A percentile compares a stretch with the other conserved stretches of the same genome.
These are phyloP conservation scores for Fomitiporia mediterranea DNA, from an alignment of 1,284 basidiomycete species.

Conservation along the genomic window DNA sequence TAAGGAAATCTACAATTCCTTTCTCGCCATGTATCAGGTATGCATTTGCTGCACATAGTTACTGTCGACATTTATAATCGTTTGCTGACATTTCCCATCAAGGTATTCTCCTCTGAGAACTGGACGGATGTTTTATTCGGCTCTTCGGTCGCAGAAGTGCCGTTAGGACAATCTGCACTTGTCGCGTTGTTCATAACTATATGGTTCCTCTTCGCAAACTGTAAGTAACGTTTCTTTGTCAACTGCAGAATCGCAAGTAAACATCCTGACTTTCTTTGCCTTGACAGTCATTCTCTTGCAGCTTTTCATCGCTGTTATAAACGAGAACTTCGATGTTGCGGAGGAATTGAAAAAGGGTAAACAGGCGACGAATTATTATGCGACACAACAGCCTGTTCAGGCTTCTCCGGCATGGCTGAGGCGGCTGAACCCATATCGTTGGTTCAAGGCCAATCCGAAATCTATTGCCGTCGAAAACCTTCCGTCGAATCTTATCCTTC, in stretches of 20 bases:
- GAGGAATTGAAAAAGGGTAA: constrained; percentile 86
- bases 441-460: constrained; percentile 71
- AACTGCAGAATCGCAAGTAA: background rate
- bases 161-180: constrained; percentile 70
- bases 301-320: constrained; percentile 98
- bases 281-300: constrained; percentile 85
- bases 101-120: constrained; percentile 93
- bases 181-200: constrained; percentile 72
- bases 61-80: background rate
- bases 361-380: constrained; percentile 72
- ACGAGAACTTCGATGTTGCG: constrained; percentile 93
- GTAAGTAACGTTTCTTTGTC: constrained; percentile 44
- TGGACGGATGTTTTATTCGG: constrained; percentile 86
- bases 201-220: constrained; percentile 94
- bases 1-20: constrained; percentile 85
- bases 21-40: constrained; percentile 79
- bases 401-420: constrained; percentile 67
- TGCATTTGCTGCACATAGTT: constrained; percentile 11
- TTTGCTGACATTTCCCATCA: constrained; percentile 24
- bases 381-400: constrained; percentile 47
- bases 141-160: constrained; percentile 58
- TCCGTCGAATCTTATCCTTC: constrained; percentile 68
- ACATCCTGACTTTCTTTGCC: constrained; percentile 17
- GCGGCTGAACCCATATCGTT: constrained; percentile 84
- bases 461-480: constrained; percentile 67